Conservation (phyloP, 306 rosid genomes). For the Carpinus fangiana region DNA sequence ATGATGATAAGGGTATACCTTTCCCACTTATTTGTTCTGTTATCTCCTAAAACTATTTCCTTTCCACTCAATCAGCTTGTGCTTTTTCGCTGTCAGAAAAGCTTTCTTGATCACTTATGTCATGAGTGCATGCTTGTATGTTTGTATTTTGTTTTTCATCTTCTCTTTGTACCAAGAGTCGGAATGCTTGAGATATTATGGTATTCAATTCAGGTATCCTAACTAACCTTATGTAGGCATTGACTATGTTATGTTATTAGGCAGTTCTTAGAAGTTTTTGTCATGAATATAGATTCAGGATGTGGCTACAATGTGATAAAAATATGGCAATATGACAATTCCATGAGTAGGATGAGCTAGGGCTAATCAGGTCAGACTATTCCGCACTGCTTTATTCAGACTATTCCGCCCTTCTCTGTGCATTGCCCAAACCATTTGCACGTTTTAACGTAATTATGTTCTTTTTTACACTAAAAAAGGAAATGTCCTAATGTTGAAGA, state of each 20-base stretch:
- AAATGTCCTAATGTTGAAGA: neutral
- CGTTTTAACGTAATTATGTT: neutral
- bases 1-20: slow-evolving; percentile 73
- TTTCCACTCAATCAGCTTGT: neutral
- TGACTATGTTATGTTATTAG: neutral
- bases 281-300: neutral
- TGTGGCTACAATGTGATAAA: neutral
- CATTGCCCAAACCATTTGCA: neutral
- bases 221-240: neutral
- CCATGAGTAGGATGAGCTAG: neutral
- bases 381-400: neutral
- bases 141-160: neutral
- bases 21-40: neutral
- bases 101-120: neutral
- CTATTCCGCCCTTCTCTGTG: neutral
- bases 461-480: neutral
- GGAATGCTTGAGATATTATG: neutral
- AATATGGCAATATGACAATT: neutral
- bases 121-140: neutral
- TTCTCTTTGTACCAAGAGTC: neutral
- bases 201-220: neutral
- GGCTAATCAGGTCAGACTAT: neutral
- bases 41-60: neutral
- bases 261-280: neutral
- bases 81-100: neutral